phyloP scores from a whole-genome alignment of 352 stramenopile genomes.

The Pythium aquatile region DNA sequence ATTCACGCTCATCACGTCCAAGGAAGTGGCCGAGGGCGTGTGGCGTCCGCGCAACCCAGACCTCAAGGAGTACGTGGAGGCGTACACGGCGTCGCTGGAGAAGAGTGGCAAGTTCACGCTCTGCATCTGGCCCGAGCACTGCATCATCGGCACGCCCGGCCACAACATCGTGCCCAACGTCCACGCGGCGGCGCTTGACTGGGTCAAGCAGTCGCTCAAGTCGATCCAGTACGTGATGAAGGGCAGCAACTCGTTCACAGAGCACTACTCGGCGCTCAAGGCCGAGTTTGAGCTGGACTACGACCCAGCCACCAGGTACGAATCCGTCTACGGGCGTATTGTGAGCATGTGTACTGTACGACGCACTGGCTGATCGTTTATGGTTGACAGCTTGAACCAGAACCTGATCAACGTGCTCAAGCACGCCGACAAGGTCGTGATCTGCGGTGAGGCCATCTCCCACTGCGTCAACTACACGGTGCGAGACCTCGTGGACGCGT shows the following conservation, averaged over 20 bases:
- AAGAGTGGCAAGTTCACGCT: slow-evolving; percentile 87
- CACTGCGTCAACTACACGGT: slow-evolving; percentile 98
- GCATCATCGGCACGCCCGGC: slow-evolving; percentile 89
- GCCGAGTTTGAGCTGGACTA: slow-evolving; percentile 91
- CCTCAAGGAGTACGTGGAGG: slow-evolving; percentile 83
- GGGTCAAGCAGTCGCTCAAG: slow-evolving; percentile 65
- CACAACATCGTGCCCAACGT: slow-evolving; percentile 90
- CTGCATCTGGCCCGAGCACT: slow-evolving; percentile 98
- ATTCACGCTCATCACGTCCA: slow-evolving; percentile 92
- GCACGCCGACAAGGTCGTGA: slow-evolving; percentile 80
- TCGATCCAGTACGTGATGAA: slow-evolving; percentile 91
- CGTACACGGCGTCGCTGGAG: slow-evolving; percentile 91
- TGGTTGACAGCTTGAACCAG: slow-evolving; percentile 86
- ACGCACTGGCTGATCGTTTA: slow-evolving; percentile 46
- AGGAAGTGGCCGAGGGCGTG: slow-evolving; percentile 64
- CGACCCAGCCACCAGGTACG: slow-evolving; percentile 43
- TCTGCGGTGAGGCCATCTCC: slow-evolving; percentile 94
- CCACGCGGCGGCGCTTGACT: slow-evolving; percentile 79
- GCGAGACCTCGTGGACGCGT: slow-evolving; percentile 88
- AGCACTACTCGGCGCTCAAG: slow-evolving; percentile 95
- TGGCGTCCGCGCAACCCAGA: slow-evolving; percentile 64
- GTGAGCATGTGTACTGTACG: too few species aligned
- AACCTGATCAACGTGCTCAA: slow-evolving; percentile 84
- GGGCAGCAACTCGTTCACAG: slow-evolving; percentile 94
- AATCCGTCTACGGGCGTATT: too few species aligned